These are phyloP conservation scores for Ceriops tagal DNA, from an alignment of 345 rosid genomes.

Conservation along the genomic window DNA sequence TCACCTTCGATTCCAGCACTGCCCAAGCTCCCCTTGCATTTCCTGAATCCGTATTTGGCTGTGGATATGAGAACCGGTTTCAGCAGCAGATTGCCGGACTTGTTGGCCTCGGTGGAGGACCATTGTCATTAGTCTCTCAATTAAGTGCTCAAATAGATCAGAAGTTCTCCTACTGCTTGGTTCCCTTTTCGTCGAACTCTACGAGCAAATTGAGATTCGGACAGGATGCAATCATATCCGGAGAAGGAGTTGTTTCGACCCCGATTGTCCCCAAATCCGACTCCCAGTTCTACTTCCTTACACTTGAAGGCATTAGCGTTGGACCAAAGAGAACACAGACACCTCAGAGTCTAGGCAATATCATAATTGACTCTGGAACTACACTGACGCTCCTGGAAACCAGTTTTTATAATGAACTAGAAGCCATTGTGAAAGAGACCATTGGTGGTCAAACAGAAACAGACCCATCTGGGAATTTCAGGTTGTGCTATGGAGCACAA, in stretches of 20 bases:
- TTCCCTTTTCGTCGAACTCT: background rate
- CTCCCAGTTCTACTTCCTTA: background rate
- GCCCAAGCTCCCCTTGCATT: background rate
- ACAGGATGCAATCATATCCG: background rate
- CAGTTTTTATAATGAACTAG: too few species aligned
- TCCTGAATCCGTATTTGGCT: background rate
- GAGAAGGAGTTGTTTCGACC: background rate
- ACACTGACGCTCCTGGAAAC: too few species aligned
- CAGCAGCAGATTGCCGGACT: background rate
- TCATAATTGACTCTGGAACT: too few species aligned
- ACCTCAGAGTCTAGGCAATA: too few species aligned
- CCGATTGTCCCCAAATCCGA: background rate
- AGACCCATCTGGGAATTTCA: too few species aligned
- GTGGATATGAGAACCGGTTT: background rate
- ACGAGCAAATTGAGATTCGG: background rate
- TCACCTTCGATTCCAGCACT: background rate
- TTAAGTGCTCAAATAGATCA: background rate
- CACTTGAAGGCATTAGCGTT: background rate
- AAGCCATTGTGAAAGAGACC: too few species aligned
- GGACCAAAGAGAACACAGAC: background rate
- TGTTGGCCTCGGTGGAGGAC: slow-evolving; percentile 8
- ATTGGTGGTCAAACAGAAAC: too few species aligned
- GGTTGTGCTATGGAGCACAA: too few species aligned
- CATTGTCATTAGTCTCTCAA: slow-evolving; percentile 8
- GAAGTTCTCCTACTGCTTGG: slow-evolving; percentile 11